A percentile compares a stretch with the other conserved stretches of the same genome.
These are phyloP conservation scores for Tolypocladium inflatum DNA, from an alignment of 2,329 filamentous ascomycete genomes.

Conservation along the genomic window DNA sequence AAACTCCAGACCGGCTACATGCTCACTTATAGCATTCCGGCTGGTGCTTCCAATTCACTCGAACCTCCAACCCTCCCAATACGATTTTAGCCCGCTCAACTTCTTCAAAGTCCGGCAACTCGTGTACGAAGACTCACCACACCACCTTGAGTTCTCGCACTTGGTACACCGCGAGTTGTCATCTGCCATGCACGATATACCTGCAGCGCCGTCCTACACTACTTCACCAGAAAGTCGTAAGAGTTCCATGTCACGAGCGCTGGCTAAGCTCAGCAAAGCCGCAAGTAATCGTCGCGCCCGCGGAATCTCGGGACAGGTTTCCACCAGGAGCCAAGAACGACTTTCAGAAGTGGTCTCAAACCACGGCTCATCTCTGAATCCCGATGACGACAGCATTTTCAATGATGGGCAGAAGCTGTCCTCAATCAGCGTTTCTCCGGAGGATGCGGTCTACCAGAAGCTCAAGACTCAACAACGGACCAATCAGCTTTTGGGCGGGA, in stretches of 20 bases:
- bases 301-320: neutral
- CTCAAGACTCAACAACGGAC: slow-evolving; percentile 8
- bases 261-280: neutral
- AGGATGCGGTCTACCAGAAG: slow-evolving; percentile 10
- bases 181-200: slow-evolving; percentile 19
- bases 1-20: slow-evolving; percentile 1
- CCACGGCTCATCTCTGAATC: slow-evolving; percentile 1
- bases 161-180: slow-evolving; percentile 50
- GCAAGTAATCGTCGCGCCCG: neutral
- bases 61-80: slow-evolving; percentile 37
- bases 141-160: slow-evolving; percentile 50
- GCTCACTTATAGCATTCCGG: slow-evolving; percentile 43
- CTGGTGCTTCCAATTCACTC: slow-evolving; percentile 54
- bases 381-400: slow-evolving; percentile 5
- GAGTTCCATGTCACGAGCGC: neutral
- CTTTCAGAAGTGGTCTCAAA: slow-evolving; percentile 2
- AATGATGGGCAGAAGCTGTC: slow-evolving; percentile 5
- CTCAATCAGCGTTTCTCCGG: slow-evolving; percentile 2
- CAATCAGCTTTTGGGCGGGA: slow-evolving; percentile 37
- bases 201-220: slow-evolving; percentile 4
- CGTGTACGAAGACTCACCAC: slow-evolving; percentile 34
- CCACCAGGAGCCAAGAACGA: slow-evolving; percentile 6
- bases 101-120: slow-evolving; percentile 61
- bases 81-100: slow-evolving; percentile 50
- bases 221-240: neutral